Evolutionary conservation across 352 stramenopile genomes (phyloP), one percentile per base, ranked within the genome.

Genomic region (Globisporangium rhizosaccharum): DNA sequence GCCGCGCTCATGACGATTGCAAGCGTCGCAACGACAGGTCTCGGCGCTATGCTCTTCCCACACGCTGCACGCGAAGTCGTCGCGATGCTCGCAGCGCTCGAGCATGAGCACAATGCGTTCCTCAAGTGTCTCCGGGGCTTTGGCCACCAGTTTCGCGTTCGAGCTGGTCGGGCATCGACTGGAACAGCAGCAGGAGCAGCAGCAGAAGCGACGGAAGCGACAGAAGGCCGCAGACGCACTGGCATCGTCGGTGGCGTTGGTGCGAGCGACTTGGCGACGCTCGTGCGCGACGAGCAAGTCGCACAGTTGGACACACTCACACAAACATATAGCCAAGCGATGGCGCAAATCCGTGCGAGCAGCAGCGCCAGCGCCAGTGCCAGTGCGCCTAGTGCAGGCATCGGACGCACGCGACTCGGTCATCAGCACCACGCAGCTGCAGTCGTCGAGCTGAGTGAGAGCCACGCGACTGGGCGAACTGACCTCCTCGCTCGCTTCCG

Each of bases 41-140:
- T 73, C 1, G 66, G 61, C 8, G 51, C 62, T 0, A 30, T 55
- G 18, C 9, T 66, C 8, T 75, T 76, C 47, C 63, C 65, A 30
- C 53, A 42, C 20, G 75, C 68, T 2, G 61, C 66, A 1, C 62
- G 51, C 25, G 63, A 89, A 59, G 79, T 73, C 30, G 61, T 74
- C 33, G 67, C 69, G 14, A 83, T 91, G 49, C 72, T 91, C 30
- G 66, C 62, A 23, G 62, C 59, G 0, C 63, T 91, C 2, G 70
- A 65, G 23, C 47, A 73, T 26, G 59, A 74, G 39, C 79, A 89
- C n/a, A 68, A 81, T 25, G 79, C 77, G n/a, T 91, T 91, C 51
- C 57, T 88, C 46, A 68, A 73, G 49, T 91, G 82, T 56, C 62
- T 91, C 17, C 58, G 75, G 11, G 79, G 76, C 0, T 84, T 74